phyloP scores from a whole-genome alignment of 169 alveolate species.

The Besnoitia besnoiti region DNA sequence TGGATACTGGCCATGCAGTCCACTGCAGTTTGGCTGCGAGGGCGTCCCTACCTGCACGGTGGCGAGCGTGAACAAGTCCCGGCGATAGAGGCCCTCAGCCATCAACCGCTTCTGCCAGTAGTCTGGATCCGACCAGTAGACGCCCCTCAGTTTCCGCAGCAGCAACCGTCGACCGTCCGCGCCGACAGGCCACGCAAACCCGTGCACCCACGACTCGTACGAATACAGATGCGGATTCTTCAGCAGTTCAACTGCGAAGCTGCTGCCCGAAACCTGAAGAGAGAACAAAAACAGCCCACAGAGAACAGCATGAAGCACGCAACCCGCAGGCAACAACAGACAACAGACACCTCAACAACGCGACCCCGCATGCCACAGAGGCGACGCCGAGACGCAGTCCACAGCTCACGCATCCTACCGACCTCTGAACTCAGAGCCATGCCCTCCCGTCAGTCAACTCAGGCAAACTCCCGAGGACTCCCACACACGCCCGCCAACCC shows the following conservation, averaged over 20 bases:
- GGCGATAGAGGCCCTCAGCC: conserved; percentile 58
- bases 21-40: too few species aligned
- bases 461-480: too few species aligned
- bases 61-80: conserved; percentile 70
- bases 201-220: conserved; percentile 65
- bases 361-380: not conserved
- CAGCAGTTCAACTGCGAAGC: conserved; percentile 67
- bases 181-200: conserved; percentile 68
- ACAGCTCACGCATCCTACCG: too few species aligned
- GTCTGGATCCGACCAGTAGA: conserved; percentile 68
- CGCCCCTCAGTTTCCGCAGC: conserved; percentile 69
- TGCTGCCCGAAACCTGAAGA: conserved; percentile 60
- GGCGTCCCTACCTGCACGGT: conserved; percentile 72
- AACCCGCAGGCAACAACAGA: not conserved
- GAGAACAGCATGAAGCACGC: not conserved
- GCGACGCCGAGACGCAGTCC: too few species aligned
- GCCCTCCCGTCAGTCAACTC: too few species aligned
- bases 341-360: not conserved
- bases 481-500: too few species aligned
- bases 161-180: conserved; percentile 73
- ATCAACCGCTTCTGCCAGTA: conserved; percentile 70
- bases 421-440: too few species aligned
- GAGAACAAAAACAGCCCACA: not conserved
- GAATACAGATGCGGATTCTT: conserved; percentile 66
- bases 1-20: too few species aligned